phyloP scores from a whole-genome alignment of 345 rosid species.

The Acer yangbiense region DNA sequence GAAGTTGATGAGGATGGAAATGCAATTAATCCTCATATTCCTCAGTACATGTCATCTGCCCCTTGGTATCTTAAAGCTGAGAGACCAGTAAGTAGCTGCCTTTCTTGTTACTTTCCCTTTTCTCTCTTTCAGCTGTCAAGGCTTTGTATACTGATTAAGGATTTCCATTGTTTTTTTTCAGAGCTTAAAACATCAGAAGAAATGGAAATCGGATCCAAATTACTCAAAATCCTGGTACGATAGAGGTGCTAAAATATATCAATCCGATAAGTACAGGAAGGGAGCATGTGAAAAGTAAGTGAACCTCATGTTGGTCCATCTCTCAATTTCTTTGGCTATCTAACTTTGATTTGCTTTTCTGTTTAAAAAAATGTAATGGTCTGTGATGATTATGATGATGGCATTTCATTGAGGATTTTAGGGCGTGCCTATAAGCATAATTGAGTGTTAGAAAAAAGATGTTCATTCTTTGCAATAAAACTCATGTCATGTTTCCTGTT shows the following conservation, averaged over 20 bases:
- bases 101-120: neutral
- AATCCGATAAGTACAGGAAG: conserved; percentile 55
- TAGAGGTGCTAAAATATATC: conserved; percentile 54
- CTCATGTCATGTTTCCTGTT: neutral
- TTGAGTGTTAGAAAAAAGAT: neutral
- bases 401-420: neutral
- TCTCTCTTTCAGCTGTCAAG: neutral
- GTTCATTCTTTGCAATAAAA: neutral
- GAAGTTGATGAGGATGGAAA: conserved; percentile 83
- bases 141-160: neutral
- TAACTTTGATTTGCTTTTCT: neutral
- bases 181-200: conserved; percentile 76
- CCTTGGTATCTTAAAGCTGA: conserved; percentile 75
- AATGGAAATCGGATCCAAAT: conserved; percentile 64
- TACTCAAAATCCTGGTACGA: conserved; percentile 60
- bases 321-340: neutral
- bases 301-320: neutral
- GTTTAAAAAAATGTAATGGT: neutral
- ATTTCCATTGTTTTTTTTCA: conserved; percentile 13
- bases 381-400: neutral
- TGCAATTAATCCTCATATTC: conserved; percentile 73
- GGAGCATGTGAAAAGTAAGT: conserved; percentile 69
- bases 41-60: conserved; percentile 76
- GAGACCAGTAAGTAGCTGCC: conserved; percentile 41
- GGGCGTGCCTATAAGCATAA: neutral